Evolutionary conservation across 257 asterid genomes (phyloP), one percentile per base, ranked within the genome.

Genomic region (Solanum sparsipilum): DNA sequence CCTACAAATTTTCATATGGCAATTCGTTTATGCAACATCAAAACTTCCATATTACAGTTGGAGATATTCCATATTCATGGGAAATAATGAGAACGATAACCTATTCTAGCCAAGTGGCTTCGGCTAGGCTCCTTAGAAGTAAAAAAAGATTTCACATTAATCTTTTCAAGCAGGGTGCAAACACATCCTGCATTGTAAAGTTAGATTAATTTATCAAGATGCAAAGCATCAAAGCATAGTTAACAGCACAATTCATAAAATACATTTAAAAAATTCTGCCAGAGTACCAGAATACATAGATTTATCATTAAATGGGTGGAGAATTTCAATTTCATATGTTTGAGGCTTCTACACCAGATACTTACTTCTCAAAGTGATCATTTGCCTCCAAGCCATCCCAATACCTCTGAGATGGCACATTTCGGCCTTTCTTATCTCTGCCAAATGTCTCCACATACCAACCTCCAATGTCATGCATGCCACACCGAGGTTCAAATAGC

Each of bases 401-500:
- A 91, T 87, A 91, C 92, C 99, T 93, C 90, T 88, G 93, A 31
- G 93, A 86, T 87, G 93, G 94, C 86, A 93, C 92, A 86, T 87
- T 94, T 89, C 94, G 94, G 21, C 96, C 97, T 91, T 95, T 95
- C 76, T 90, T 87, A 89, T 97, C 94, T 91, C 92, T 93, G 85
- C 98, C 98, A 89, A 92, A 97, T 72, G 98, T 95, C 94, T 97
- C 99, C 85, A 97, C 91, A 86, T 96, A 96, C 98, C 99, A 97
- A 86, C 99, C 99, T 90, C 99, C 98, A 87, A 92, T 90, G 76
- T 97, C 98, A 91, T 97, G 99, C 98, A 92, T 91, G 36, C 95
- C 93, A 91, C 98, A 93, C 87, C 99, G 98, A 90, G 99, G 99
- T 92, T 97, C 98, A 91, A 97, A 97, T 86, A 96, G 91, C 99